phyloP scores from a whole-genome alignment of 345 rosid species.

The Aquilaria sinensis region DNA sequence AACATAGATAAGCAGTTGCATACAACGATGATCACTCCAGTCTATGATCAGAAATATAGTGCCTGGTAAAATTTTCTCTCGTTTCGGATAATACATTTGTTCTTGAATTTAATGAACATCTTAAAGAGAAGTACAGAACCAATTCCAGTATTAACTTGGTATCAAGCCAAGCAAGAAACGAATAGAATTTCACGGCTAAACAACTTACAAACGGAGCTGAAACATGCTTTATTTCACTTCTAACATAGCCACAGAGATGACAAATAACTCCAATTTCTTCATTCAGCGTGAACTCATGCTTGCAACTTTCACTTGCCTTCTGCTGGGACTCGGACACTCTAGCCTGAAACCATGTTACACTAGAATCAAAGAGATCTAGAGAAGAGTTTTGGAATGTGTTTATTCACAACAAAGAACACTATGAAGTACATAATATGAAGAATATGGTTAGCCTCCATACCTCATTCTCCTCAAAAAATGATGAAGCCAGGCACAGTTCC shows the following conservation, averaged over 20 bases:
- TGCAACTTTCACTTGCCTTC: slow-evolving; percentile 40
- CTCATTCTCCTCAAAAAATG: slow-evolving; percentile 77
- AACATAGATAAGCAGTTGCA: no score
- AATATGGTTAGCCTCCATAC: slow-evolving; percentile 21
- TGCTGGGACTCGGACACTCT: slow-evolving; percentile 31
- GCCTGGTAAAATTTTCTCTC: no score
- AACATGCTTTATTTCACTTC: slow-evolving; percentile 66
- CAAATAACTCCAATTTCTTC: slow-evolving; percentile 87
- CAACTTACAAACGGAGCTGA: slow-evolving; percentile 85
- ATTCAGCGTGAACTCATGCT: slow-evolving; percentile 51
- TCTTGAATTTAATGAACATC: no score
- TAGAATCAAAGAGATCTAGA: slow-evolving; percentile 12
- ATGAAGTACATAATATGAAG: neutral
- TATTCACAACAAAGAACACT: neutral
- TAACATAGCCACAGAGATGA: slow-evolving; percentile 57
- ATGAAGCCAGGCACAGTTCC: slow-evolving; percentile 73
- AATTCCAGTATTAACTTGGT: no score
- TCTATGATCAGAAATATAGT: no score
- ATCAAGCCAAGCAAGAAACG: no score
- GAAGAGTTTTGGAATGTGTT: neutral
- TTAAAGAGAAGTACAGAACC: no score
- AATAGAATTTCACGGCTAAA: no score
- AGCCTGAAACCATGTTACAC: slow-evolving; percentile 26
- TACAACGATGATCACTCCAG: no score
- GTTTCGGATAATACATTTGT: no score